Conservation (phyloP, 768 basidiomycete genomes). For the Termitomyces sp. region DNA sequence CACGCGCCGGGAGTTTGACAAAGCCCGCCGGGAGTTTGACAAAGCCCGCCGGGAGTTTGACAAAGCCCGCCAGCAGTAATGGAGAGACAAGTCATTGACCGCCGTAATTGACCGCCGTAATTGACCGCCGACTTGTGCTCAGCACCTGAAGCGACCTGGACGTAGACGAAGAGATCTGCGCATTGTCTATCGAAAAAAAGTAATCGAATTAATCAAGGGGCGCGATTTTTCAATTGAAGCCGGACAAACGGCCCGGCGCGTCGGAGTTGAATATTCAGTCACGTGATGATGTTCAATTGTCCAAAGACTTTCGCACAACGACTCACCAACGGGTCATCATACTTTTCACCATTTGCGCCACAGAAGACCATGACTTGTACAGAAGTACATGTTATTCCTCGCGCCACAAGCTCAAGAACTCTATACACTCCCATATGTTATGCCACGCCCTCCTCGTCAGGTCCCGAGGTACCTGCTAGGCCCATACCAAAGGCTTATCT, state of each 20-base stretch:
- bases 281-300: neutral
- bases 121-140: neutral
- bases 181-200: neutral
- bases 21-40: neutral
- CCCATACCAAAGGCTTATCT: conserved; percentile 13
- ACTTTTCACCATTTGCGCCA: neutral
- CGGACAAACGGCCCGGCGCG: no score
- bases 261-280: neutral
- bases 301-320: no score
- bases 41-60: neutral
- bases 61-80: conserved; percentile 5
- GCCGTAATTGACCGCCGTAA: neutral
- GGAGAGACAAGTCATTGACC: neutral
- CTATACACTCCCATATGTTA: conserved; percentile 15
- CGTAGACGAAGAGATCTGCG: neutral
- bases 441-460: conserved; percentile 8
- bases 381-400: neutral
- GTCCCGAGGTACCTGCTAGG: neutral
- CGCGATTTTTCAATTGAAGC: no score
- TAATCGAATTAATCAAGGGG: no score
- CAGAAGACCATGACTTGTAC: neutral
- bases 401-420: conserved; percentile 10
- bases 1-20: neutral
- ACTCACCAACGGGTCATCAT: no score
- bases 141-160: neutral